phyloP scores from a whole-genome alignment of 2,329 filamentous ascomycete species.

The Nectriaceae sp. region DNA sequence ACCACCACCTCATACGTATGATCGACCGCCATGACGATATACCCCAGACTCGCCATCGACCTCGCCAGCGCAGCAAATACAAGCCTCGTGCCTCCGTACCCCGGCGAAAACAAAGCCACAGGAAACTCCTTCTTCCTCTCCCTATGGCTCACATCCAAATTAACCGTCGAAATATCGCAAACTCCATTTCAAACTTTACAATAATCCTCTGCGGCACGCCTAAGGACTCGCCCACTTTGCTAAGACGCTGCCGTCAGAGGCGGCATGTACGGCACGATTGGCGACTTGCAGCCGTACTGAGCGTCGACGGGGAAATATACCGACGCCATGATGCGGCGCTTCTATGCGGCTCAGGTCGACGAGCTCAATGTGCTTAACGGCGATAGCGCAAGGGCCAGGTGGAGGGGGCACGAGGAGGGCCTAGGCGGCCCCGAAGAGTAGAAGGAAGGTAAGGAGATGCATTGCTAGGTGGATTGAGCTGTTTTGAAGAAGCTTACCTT shows the following conservation, averaged over 20 bases:
- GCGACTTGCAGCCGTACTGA: conserved; percentile 2
- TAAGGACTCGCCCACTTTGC: conserved; percentile 5
- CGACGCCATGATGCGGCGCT: conserved; percentile 11
- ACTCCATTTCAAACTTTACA: conserved; percentile 12
- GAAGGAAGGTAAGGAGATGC: background rate
- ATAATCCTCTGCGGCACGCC: conserved; percentile 5
- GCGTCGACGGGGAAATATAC: conserved; percentile 15
- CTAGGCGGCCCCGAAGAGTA: background rate
- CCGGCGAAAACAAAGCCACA: conserved; percentile 43
- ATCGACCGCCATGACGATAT: conserved; percentile 47
- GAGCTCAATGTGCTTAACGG: conserved; percentile 9
- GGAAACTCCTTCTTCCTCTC: conserved; percentile 5
- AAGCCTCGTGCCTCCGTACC: conserved; percentile 41
- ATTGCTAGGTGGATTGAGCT: conserved; percentile 4
- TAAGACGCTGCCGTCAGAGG: conserved; percentile 9
- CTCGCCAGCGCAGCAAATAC: conserved; percentile 44
- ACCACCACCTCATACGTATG: conserved; percentile 46
- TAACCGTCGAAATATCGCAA: conserved; percentile 12
- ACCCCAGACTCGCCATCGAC: conserved; percentile 47
- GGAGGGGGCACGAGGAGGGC: conserved; percentile 11
- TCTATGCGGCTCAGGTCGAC: conserved; percentile 9
- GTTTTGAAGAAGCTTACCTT: background rate
- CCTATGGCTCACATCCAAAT: background rate
- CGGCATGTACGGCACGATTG: conserved; percentile 9
- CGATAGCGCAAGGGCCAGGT: conserved; percentile 1